Base-by-base conservation (phyloP, 106 monocot genomes). In the Vanilla planifolia region DNA sequence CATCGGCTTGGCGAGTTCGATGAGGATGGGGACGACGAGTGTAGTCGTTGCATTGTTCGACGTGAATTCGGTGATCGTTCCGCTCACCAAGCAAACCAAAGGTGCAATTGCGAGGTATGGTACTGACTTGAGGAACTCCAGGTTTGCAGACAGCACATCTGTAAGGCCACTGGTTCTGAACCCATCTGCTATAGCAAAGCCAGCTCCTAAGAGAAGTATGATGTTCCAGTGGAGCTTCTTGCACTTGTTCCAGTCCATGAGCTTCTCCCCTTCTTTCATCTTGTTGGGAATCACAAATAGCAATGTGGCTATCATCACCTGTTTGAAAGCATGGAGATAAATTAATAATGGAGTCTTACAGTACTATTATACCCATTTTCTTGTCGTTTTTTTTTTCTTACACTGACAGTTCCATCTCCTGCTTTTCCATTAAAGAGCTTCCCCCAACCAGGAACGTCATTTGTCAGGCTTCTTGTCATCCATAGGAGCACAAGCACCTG, bases 221-320 rank as follows among this genome's bases (percentile, higher is more conserved):
- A 98, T 77, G 77, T 80, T 80, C 91, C 91, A 98, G 2, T 66
- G 96, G 5, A 98, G 76, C 69, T 82, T 85, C 79, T 88, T 88
- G 91, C 96, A 98, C 34, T 88, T 88, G 74, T 67, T 80, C 96
- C 91, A 98, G 73, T 98, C 91, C 91, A 98, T 91, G 14, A 98
- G 79, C 61, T 88, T 98, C 69, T 98, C 96, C 0, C 96, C 96
- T 17, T 71, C 51, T 14, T 77, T 75, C 48, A 77, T 81, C 62
- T 55, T 75, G 85, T 63, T 98, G 48, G 96, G 96, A 23, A 98
- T 88, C 48, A 98, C 68, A 76, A 98, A 98, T 24, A 98, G 62
- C 20, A 98, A 21, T 2, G 88, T 98, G 13, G 96, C 91, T 88
- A 92, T 87, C 88, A 98, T 75, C 63, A 98, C 76, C 96, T 98